Conservation (phyloP, 2,329 filamentous ascomycete species). For the Chaetomium sp. region DNA sequence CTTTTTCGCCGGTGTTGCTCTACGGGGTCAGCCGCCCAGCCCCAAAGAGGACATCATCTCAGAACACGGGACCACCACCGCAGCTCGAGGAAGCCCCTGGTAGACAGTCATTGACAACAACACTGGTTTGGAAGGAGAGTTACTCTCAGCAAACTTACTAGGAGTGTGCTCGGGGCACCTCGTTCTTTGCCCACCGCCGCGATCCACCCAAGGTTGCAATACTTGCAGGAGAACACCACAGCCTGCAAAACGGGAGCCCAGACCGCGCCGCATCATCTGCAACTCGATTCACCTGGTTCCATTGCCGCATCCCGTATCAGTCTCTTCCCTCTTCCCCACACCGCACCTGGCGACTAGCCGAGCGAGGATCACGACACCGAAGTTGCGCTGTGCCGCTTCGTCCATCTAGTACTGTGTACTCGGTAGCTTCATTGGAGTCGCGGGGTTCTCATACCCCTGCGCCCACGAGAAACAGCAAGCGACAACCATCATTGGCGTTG, state of each 20-base stretch:
- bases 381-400: background rate
- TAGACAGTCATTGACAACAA: too few species aligned
- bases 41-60: background rate
- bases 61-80: background rate
- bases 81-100: background rate
- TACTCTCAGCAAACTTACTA: too few species aligned
- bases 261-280: conserved; percentile 10
- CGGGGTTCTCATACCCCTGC: conserved; percentile 12
- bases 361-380: conserved; percentile 9
- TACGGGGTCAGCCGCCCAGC: background rate
- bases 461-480: conserved; percentile 16
- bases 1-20: background rate
- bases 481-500: conserved; percentile 7
- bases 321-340: conserved; percentile 8
- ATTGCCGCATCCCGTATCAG: background rate
- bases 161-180: conserved; percentile 12
- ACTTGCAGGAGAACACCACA: conserved; percentile 13
- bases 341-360: conserved; percentile 6
- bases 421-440: conserved; percentile 20
- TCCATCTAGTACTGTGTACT: conserved; percentile 11
- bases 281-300: conserved; percentile 10
- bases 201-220: conserved; percentile 14
- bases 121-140: too few species aligned
- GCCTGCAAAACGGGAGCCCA: conserved; percentile 5
- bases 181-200: conserved; percentile 4